Conservation (phyloP, 2,329 filamentous ascomycete species). For the Paraconiothyrium sp. region DNA sequence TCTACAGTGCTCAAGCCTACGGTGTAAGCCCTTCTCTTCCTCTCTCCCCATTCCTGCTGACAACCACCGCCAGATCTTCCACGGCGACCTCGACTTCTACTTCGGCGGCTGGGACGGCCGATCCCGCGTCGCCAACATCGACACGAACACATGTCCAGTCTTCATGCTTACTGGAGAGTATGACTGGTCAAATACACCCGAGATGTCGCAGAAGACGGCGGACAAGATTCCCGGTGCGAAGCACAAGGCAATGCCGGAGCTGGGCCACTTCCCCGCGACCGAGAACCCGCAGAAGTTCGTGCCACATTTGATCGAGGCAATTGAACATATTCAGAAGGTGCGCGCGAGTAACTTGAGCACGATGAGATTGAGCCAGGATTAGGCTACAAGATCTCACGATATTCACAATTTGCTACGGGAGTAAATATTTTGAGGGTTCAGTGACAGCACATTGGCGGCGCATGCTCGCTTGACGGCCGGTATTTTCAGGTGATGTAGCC, state of each 20-base stretch:
- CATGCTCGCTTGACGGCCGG: too few species aligned
- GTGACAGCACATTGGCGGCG: too few species aligned
- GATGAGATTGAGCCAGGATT: constrained; percentile 41
- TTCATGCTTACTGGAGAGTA: constrained; percentile 63
- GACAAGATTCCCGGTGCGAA: constrained; percentile 58
- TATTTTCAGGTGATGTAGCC: too few species aligned
- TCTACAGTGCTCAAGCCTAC: constrained; percentile 61
- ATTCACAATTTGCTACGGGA: too few species aligned
- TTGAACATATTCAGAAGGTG: constrained; percentile 50
- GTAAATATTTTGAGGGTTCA: too few species aligned
- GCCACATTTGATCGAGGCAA: constrained; percentile 49
- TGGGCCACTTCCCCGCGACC: constrained; percentile 60
- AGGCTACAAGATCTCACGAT: neutral
- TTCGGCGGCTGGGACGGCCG: constrained; percentile 62
- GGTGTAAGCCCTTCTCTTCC: constrained; percentile 38
- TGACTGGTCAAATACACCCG: constrained; percentile 59
- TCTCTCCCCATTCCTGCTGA: neutral
- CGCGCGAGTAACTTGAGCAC: constrained; percentile 41
- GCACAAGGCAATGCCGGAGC: constrained; percentile 56
- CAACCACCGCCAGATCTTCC: constrained; percentile 53
- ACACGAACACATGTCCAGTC: constrained; percentile 60
- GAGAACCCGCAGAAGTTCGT: constrained; percentile 55
- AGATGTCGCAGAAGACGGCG: constrained; percentile 57
- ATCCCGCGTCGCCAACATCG: constrained; percentile 54
- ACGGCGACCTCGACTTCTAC: constrained; percentile 62